Conservation (phyloP, 306 rosid species). For the Mucuna pruriens region DNA sequence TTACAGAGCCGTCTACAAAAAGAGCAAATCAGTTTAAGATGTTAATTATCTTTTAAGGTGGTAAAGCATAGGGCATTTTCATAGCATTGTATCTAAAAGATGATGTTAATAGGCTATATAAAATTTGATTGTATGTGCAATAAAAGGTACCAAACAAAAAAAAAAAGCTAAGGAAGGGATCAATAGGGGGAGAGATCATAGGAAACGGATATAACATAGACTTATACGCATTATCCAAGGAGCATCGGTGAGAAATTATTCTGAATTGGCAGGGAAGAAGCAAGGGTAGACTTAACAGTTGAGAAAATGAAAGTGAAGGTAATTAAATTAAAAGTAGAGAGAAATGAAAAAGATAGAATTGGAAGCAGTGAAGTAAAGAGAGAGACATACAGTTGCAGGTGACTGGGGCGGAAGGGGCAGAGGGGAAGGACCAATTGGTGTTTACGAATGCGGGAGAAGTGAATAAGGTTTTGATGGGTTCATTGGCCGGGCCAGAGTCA, state of each 20-base stretch:
- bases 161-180: not conserved
- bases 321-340: not conserved
- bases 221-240: not conserved
- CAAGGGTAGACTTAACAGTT: too few species aligned
- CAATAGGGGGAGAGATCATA: not conserved
- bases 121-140: not conserved
- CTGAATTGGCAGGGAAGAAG: too few species aligned
- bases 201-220: not conserved
- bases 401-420: conserved; percentile 82
- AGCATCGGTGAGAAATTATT: not conserved
- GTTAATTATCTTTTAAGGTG: conserved; percentile 22
- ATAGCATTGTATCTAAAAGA: not conserved
- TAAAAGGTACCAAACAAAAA: conserved; percentile 6
- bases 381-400: conserved; percentile 71
- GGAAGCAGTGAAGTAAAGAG: too few species aligned
- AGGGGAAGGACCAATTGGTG: conserved; percentile 87
- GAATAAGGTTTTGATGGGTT: conserved; percentile 81
- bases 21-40: conserved; percentile 25
- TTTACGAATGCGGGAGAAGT: conserved; percentile 67
- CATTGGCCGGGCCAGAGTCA: conserved; percentile 93
- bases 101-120: not conserved
- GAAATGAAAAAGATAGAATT: too few species aligned
- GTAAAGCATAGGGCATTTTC: conserved; percentile 3
- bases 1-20: conserved; percentile 67
- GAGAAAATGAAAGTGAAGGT: not conserved